Evolutionary conservation across 2,329 filamentous ascomycete genomes (phyloP).

Genomic region (Chaetomium globosum): DNA sequence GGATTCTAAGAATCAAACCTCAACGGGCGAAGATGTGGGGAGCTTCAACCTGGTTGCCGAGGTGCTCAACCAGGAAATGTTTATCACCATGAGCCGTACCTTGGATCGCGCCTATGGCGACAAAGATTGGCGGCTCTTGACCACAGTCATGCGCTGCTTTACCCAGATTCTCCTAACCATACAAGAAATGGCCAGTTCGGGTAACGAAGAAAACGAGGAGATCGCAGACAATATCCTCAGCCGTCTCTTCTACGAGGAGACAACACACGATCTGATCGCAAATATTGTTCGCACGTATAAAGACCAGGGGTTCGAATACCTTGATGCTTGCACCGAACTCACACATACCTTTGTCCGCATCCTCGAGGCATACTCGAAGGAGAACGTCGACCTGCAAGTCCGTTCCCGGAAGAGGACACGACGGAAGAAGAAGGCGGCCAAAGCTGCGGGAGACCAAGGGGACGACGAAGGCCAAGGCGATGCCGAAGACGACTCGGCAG

Average conservation of each 20-base stretch:
- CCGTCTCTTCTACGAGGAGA: slow-evolving; percentile 97
- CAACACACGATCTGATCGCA: slow-evolving; percentile 85
- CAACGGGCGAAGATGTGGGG: slow-evolving; percentile 57
- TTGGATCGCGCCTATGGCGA: slow-evolving; percentile 79
- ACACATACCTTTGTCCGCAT: slow-evolving; percentile 90
- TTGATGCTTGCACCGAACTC: slow-evolving; percentile 89
- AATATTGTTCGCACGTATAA: slow-evolving; percentile 84
- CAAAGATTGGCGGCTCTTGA: slow-evolving; percentile 85
- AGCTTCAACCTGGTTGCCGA: slow-evolving; percentile 85
- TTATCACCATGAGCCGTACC: slow-evolving; percentile 80
- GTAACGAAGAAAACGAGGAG: slow-evolving; percentile 89
- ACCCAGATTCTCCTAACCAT: slow-evolving; percentile 92
- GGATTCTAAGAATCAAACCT: slow-evolving; percentile 51
- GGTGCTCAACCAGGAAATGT: slow-evolving; percentile 92
- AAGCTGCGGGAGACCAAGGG: slow-evolving; percentile 42
- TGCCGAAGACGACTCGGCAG: slow-evolving; percentile 68
- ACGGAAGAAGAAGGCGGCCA: slow-evolving; percentile 70
- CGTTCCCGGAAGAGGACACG: slow-evolving; percentile 75
- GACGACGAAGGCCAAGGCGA: slow-evolving; percentile 55
- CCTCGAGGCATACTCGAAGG: slow-evolving; percentile 89
- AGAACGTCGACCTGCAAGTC: slow-evolving; percentile 91
- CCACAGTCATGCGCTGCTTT: slow-evolving; percentile 88
- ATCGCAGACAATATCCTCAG: slow-evolving; percentile 97
- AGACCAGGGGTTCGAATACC: slow-evolving; percentile 88
- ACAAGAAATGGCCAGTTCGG: slow-evolving; percentile 85